Conservation (phyloP, 257 asterid species). For the Solanum etuberosum region DNA sequence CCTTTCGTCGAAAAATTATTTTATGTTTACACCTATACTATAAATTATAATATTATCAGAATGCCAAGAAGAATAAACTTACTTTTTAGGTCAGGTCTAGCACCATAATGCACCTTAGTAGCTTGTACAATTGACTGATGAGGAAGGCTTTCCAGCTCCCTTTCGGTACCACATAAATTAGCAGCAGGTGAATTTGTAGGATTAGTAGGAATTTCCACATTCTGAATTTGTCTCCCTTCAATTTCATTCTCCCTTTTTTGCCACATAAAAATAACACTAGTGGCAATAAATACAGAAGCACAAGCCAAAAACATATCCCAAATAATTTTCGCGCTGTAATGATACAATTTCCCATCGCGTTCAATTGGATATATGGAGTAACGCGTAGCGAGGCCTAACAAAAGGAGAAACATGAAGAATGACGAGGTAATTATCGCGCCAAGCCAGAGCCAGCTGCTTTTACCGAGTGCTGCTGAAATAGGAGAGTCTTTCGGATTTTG, state of each 20-base stretch:
- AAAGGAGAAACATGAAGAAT: constrained; percentile 30
- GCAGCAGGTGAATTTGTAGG: constrained; percentile 26
- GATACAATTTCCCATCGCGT: constrained; percentile 17
- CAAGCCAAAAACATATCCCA: constrained; percentile 54
- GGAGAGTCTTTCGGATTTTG: constrained; percentile 23
- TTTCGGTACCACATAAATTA: constrained; percentile 25
- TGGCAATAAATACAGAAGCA: constrained; percentile 29
- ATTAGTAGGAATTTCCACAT: constrained; percentile 12
- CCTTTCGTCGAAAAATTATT: no score
- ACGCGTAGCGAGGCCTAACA: constrained; percentile 38
- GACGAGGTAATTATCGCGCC: constrained; percentile 45
- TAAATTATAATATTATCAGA: background rate
- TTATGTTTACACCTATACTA: no score
- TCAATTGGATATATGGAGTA: constrained; percentile 41
- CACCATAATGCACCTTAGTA: constrained; percentile 49
- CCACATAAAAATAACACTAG: constrained; percentile 40
- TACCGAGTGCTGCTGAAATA: constrained; percentile 36
- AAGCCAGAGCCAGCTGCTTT: constrained; percentile 55
- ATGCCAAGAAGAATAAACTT: constrained; percentile 3
- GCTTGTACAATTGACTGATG: constrained; percentile 45
- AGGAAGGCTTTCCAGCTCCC: constrained; percentile 63
- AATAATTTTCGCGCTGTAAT: constrained; percentile 36
- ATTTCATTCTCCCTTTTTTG: constrained; percentile 19
- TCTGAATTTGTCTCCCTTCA: constrained; percentile 34
- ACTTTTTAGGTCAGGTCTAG: constrained; percentile 57